These are phyloP conservation scores for Talaromyces sp. DNA, from an alignment of 2,329 filamentous ascomycete genomes.

Conservation along the genomic window DNA sequence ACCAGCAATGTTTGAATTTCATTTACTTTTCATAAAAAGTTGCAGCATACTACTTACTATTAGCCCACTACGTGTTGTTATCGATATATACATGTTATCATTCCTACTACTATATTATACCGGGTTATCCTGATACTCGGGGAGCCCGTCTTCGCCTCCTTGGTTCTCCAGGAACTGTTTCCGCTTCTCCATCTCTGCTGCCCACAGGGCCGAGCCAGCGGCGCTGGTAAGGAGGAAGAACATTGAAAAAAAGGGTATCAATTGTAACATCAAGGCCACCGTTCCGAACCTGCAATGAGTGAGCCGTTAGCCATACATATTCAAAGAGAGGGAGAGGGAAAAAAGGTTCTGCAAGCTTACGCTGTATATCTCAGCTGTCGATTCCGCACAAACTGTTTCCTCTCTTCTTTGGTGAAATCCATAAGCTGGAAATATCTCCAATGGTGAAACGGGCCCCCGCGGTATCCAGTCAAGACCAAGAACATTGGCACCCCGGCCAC, in stretches of 20 bases:
- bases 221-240: constrained; percentile 88
- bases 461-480: constrained; percentile 78
- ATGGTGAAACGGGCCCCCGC: constrained; percentile 82
- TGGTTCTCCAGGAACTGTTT: constrained; percentile 26
- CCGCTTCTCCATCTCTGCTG: constrained; percentile 67
- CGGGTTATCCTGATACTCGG: constrained; percentile 34
- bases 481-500: constrained; percentile 80
- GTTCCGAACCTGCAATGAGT: constrained; percentile 64
- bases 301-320: neutral
- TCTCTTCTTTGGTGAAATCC: constrained; percentile 68
- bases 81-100: neutral
- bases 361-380: constrained; percentile 81
- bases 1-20: neutral
- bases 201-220: constrained; percentile 82
- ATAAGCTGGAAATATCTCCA: constrained; percentile 84
- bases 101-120: neutral
- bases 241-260: constrained; percentile 89
- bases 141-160: constrained; percentile 18
- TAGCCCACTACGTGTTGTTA: too few species aligned
- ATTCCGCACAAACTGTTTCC: constrained; percentile 63
- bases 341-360: constrained; percentile 36
- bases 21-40: neutral
- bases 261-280: constrained; percentile 74
- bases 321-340: neutral
- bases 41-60: too few species aligned